A percentile compares a stretch with the other conserved stretches of the same genome.
Conservation (phyloP, 2,329 filamentous ascomycete species). For the Phialemonium atrogriseum region DNA sequence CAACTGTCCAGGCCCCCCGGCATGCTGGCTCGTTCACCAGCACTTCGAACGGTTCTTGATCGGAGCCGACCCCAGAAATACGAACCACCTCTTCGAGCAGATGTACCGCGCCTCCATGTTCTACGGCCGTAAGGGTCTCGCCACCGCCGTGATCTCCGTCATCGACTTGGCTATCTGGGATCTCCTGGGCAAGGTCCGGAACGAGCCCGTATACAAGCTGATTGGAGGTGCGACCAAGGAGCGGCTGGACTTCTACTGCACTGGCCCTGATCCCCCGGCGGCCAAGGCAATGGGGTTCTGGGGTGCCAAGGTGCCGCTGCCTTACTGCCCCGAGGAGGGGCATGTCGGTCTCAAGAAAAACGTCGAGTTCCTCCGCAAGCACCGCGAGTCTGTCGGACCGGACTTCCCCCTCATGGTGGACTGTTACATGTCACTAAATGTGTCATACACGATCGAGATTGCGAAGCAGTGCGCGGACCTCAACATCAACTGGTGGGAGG, state of each 20-base stretch:
- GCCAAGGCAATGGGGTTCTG: constrained; percentile 84
- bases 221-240: constrained; percentile 86
- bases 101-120: constrained; percentile 97
- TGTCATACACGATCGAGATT: constrained; percentile 85
- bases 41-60: constrained; percentile 91
- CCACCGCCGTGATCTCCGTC: constrained; percentile 85
- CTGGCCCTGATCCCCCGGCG: constrained; percentile 72
- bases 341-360: constrained; percentile 78
- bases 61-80: constrained; percentile 82
- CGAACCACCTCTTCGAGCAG: constrained; percentile 87
- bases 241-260: constrained; percentile 87
- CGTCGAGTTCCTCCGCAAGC: constrained; percentile 77
- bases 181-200: constrained; percentile 79
- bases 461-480: constrained; percentile 76
- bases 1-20: constrained; percentile 57
- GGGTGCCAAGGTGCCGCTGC: constrained; percentile 83
- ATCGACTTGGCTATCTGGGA: constrained; percentile 94
- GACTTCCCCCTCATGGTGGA: constrained; percentile 93
- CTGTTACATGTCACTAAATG: constrained; percentile 95
- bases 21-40: constrained; percentile 87
- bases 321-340: constrained; percentile 84
- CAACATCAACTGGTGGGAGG: constrained; percentile 96
- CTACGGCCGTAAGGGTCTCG: constrained; percentile 87
- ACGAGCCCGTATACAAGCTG: constrained; percentile 89
- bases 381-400: constrained; percentile 75